Evolutionary conservation across 495 filamentous ascomycete genomes (phyloP).

Genomic region (Chaetomidium leptoderma): DNA sequence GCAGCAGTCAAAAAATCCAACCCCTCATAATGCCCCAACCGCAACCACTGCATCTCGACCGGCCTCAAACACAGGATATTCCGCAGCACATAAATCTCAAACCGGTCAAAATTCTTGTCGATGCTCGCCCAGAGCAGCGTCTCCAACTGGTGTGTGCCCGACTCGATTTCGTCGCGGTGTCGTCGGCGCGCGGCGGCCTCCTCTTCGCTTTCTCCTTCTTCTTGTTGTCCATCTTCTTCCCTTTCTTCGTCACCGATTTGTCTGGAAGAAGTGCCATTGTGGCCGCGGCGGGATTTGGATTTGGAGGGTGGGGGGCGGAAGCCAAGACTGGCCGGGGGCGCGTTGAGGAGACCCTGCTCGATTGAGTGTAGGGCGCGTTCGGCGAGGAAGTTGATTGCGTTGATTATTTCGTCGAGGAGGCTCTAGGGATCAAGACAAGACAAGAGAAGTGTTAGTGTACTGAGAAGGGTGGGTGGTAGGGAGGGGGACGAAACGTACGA

Average conservation of each 20-base stretch:
- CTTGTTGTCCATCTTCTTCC: neutral
- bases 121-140: constrained; percentile 90
- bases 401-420: constrained; percentile 95
- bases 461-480: neutral
- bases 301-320: constrained; percentile 50
- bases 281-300: constrained; percentile 30
- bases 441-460: neutral
- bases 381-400: constrained; percentile 84
- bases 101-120: constrained; percentile 95
- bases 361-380: constrained; percentile 79
- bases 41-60: constrained; percentile 70
- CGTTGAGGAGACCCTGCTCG: constrained; percentile 70
- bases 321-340: constrained; percentile 68
- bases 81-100: constrained; percentile 85
- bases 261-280: too few species aligned
- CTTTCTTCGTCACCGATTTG: too few species aligned
- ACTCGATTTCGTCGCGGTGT: constrained; percentile 75
- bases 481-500: constrained; percentile 53
- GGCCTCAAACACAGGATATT: constrained; percentile 76
- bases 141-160: constrained; percentile 87
- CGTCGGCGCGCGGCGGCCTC: constrained; percentile 34
- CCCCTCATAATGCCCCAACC: constrained; percentile 77
- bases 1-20: constrained; percentile 31
- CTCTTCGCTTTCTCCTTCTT: constrained; percentile 20
- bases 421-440: too few species aligned